Conservation (phyloP, 1,284 basidiomycete species). For the Trametes sp. region DNA sequence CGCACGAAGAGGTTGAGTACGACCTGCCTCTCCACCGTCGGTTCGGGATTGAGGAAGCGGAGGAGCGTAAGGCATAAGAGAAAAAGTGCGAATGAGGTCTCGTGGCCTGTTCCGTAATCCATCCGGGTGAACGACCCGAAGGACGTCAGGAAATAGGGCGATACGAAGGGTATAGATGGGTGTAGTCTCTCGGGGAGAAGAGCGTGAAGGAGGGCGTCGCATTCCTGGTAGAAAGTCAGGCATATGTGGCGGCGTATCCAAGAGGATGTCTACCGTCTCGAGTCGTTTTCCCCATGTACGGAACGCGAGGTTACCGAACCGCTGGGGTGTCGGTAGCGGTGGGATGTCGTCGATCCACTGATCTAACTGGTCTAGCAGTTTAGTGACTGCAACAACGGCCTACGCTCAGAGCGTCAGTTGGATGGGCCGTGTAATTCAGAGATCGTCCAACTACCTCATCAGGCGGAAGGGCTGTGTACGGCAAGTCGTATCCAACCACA, state of each 20-base stretch:
- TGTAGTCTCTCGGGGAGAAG: conserved; percentile 58
- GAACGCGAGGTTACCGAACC: conserved; percentile 96
- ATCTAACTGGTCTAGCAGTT: conserved; percentile 69
- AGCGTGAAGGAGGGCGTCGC: conserved; percentile 60
- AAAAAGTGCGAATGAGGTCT: conserved; percentile 87
- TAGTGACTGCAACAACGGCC: conserved; percentile 9
- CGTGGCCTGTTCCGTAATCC: conserved; percentile 98
- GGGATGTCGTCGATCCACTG: conserved; percentile 87
- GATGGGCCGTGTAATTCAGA: no score
- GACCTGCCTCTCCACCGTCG: conserved; percentile 65
- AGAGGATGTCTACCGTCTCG: conserved; percentile 63
- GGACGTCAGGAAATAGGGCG: conserved; percentile 81
- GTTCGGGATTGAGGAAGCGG: conserved; percentile 63
- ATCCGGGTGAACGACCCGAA: conserved; percentile 94
- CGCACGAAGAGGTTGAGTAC: conserved; percentile 75
- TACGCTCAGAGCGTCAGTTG: conserved; percentile 24
- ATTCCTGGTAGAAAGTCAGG: conserved; percentile 56
- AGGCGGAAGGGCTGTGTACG: conserved; percentile 44
- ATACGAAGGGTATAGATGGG: conserved; percentile 63
- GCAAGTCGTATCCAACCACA: conserved; percentile 67
- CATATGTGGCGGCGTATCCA: conserved; percentile 8
- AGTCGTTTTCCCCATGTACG: conserved; percentile 86
- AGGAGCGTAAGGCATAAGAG: conserved; percentile 73
- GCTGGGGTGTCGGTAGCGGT: conserved; percentile 80
- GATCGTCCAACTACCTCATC: conserved; percentile 52